Evolutionary conservation across 2,329 filamentous ascomycete genomes (phyloP), one percentile per base, ranked within the genome.

Genomic region (Blastomyces percursus): DNA sequence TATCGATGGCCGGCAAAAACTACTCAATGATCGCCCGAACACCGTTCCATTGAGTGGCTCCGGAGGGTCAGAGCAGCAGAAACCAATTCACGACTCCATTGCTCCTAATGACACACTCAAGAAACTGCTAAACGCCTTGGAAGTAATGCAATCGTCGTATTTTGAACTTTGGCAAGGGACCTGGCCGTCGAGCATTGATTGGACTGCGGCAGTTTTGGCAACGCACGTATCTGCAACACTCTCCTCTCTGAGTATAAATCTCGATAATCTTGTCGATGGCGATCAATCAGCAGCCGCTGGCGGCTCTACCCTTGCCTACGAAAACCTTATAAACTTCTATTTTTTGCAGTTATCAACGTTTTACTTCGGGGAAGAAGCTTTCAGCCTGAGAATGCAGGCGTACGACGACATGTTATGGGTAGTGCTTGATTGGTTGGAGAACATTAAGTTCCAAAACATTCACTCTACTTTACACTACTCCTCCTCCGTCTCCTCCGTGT

Each of bases 351-450:
- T 87, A 0, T 78, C 86, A 5, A 83, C 85, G 9, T 96, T 88
- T 68, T 96, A 95, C 72, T 96, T 93, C 72, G 91, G 90, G 24
- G 90, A 97, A 72, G 86, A 96, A 73, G 83, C 86, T 4, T 85
- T 91, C 66, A 80, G 82, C 35, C 82, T 96, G 59, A 82, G 90
- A 54, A 84, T 85, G 62, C 80, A 94, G 78, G 93, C 93, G 0
- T 96, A 87, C 72, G 93, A 96, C 71, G 93, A 97, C 73, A 96
- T 96, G 78, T 82, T 96, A 2, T 97, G 93, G 93, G 91, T 96
- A 0, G 91, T 95, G 2, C 81, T 97, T 46, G 90, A 88, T 65
- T 96, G 93, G 92, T 78, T 96, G 60, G 90, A 96, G 71, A 84
- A 84, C 58, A 83, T 91, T 66, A 86, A 88, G 67, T 91, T 96